These are phyloP conservation scores for Brassica carinata DNA, from an alignment of 345 rosid genomes.

Conservation along the genomic window DNA sequence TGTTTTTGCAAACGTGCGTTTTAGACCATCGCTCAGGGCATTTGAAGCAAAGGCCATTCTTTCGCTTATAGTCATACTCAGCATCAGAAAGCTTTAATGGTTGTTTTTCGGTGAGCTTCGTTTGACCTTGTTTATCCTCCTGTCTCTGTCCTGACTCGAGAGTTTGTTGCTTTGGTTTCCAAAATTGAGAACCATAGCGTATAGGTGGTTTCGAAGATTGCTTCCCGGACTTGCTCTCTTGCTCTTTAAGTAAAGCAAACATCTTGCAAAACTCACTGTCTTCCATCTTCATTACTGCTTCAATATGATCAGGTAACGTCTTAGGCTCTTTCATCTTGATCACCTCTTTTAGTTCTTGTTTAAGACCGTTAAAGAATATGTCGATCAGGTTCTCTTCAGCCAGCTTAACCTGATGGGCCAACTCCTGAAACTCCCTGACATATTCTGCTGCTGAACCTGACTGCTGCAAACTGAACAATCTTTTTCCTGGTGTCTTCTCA, in stretches of 20 bases:
- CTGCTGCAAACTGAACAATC: background rate
- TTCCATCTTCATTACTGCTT: background rate
- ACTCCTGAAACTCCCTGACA: background rate
- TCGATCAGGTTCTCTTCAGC: background rate
- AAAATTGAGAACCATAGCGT: background rate
- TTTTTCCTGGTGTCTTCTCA: background rate
- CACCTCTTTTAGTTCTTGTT: background rate
- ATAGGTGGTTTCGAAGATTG: background rate
- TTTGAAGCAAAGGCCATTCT: background rate
- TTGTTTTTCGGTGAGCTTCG: background rate
- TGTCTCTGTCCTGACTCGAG: background rate
- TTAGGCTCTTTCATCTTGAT: background rate
- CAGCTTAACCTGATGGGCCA: background rate
- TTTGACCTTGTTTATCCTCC: background rate
- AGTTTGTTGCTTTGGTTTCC: background rate
- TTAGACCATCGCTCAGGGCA: background rate
- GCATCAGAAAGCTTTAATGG: background rate
- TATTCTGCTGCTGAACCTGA: background rate
- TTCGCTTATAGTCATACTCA: background rate
- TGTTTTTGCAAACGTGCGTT: background rate
- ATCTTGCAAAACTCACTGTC: background rate
- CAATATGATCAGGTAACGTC: background rate
- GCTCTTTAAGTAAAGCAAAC: background rate
- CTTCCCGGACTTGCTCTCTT: background rate
- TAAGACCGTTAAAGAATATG: background rate